A percentile compares a stretch with the other conserved stretches of the same genome.
Evolutionary conservation across 169 alveolate species (phyloP).

Genomic region (Babesia ovata): DNA sequence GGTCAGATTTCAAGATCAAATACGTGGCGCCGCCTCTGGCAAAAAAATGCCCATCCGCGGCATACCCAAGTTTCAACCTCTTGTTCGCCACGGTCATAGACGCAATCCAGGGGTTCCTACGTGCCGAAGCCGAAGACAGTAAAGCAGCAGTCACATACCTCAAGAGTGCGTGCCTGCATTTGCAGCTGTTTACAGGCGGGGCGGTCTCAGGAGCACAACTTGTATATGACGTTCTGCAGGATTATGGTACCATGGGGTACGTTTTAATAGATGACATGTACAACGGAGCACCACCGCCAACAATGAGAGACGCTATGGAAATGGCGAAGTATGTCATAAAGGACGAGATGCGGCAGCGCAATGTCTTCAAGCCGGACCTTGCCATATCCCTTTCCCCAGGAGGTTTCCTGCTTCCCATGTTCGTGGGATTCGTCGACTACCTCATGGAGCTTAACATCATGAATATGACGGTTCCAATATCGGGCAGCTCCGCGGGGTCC

Average conservation of each 20-base stretch:
- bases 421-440: constrained; percentile 68
- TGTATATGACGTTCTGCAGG: constrained; percentile 8
- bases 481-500: constrained; percentile 79
- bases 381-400: constrained; percentile 76
- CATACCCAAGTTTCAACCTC: constrained; percentile 24
- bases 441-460: constrained; percentile 68
- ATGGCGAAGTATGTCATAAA: not conserved
- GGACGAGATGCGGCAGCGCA: not conserved
- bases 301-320: not conserved
- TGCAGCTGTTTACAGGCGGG: constrained; percentile 15
- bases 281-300: not conserved
- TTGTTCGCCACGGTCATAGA: constrained; percentile 13
- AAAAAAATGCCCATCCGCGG: not conserved
- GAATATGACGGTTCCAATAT: constrained; percentile 67
- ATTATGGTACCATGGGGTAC: not conserved
- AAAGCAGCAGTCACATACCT: not conserved
- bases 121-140: too few relatives aligned
- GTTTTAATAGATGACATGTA: not conserved
- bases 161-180: constrained; percentile 11
- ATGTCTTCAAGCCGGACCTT: constrained; percentile 3
- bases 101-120: not conserved
- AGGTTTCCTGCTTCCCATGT: constrained; percentile 71
- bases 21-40: constrained; percentile 3
- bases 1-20: constrained; percentile 4
- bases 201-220: not conserved